phyloP scores from a whole-genome alignment of 2,329 filamentous ascomycete species.

The Verticillium longisporum region DNA sequence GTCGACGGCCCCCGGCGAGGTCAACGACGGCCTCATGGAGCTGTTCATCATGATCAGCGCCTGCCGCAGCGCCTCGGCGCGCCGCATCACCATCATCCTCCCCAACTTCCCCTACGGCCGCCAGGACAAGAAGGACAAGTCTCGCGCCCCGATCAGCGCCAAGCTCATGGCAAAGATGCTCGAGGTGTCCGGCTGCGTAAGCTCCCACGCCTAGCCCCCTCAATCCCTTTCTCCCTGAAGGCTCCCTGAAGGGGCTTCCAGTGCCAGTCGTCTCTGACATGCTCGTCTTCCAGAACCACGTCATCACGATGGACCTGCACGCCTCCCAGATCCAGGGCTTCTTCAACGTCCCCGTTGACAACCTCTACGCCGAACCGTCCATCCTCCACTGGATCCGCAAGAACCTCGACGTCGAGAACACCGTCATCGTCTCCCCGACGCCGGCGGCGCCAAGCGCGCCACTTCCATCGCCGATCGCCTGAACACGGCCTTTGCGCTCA shows the following conservation, averaged over 20 bases:
- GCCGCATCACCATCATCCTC: conserved; percentile 80
- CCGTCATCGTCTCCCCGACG: conserved; percentile 82
- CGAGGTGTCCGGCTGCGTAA: conserved; percentile 69
- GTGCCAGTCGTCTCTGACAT: too few relatives aligned
- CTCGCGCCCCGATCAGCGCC: conserved; percentile 78
- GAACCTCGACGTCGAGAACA: conserved; percentile 67
- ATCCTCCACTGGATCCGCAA: conserved; percentile 78
- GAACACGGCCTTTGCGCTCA: conserved; percentile 76
- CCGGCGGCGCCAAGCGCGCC: conserved; percentile 78
- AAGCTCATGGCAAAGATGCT: conserved; percentile 91
- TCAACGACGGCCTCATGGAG: conserved; percentile 92
- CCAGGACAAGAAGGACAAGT: conserved; percentile 86
- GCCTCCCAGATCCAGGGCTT: conserved; percentile 84
- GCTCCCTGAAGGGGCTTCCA: background rate
- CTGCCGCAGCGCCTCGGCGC: conserved; percentile 54
- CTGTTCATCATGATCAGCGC: conserved; percentile 90
- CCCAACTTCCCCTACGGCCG: conserved; percentile 88
- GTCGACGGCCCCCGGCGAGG: conserved; percentile 80
- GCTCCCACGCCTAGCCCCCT: conserved; percentile 7
- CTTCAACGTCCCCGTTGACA: conserved; percentile 64
- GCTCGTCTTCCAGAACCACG: conserved; percentile 11
- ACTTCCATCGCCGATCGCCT: conserved; percentile 81
- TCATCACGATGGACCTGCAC: conserved; percentile 86
- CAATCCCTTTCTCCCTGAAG: background rate
- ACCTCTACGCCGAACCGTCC: conserved; percentile 81